Evolutionary conservation across 1,139 yeast species (phyloP), one percentile per base, ranked within the genome.

Genomic region (Saccharomyces hybrid): DNA sequence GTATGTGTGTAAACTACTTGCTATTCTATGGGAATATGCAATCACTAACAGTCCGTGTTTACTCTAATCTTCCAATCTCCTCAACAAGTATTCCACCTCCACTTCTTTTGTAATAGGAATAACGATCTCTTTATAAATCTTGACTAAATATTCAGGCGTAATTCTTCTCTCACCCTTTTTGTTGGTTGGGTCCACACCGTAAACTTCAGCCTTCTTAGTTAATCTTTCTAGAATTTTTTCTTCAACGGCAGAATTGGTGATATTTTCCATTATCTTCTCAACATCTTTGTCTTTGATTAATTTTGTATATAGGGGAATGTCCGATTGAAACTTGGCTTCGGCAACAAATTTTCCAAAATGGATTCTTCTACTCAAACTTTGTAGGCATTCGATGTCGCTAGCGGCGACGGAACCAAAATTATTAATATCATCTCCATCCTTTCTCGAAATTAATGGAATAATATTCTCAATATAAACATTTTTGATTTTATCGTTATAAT

Each of bases 311-410:
- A 70, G 70, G 52, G 80, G 88, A 48, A 76, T 79, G 61, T 91
- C 95, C 30, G 77, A 73, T 64, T 78, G 85, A 70, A 82, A 93
- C 72, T 93, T 93, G 47, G 96, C 86, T 69, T 93, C 99, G 5
- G 99, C 99, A 5, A 93, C 99, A 75, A 93, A 93, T 71, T 87
- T 88, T 52, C 98, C 99, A 72, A 93, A 93, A 73, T 93, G 99
- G 61, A 93, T 89, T 68, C 99, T 80, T 65, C 99, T 79, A n/a
- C 96, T 87, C 50, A 93, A 74, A 4, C 96, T 84, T 70, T 91
- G 97, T 60, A 93, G 76, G 62, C 88, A 82, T 61, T 87, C 96
- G 56, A 93, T 86, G 68, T 93, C 99, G 61, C 89, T 78, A 44
- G 83, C 75, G 1, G 96, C 86, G 47, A 95, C 89, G 26, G 95